Evolutionary conservation across 768 basidiomycete genomes (phyloP), one percentile per base, ranked within the genome.

Genomic region (Naganishia vaughanmartiniae): DNA sequence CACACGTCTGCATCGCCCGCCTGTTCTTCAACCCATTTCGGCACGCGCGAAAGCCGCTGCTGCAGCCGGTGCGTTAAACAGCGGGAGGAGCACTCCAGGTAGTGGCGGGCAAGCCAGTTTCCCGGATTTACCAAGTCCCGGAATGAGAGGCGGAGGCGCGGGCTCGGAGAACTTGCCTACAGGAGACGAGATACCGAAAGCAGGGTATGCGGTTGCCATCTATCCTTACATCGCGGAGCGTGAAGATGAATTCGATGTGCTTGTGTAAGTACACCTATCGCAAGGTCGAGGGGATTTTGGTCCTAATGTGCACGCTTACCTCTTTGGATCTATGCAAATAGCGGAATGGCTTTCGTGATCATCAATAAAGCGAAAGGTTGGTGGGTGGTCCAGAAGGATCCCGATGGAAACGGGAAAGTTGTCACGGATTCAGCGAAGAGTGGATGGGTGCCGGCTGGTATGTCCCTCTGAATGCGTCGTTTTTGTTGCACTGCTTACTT

Each of bases 161-260:
- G 68, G 58, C 26, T 48, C 65, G 82, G 79, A 74, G 76, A 73
- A 54, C 10, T 66, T 76, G 65, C 67, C 31, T 69, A 72, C 58
- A 15, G 69, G 70, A 17, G 83, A 84, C 10, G 75, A 79, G 54
- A 84, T 84, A 53, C 77, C 80, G 30, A 79, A 69, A 63, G 88
- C 93, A 24, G 93, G 93, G 14, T 99, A 96, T 77, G 94, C 95
- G 1, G 92, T 99, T 39, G 93, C 94, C 34, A 98, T 98, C 74
- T 98, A 99, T 78, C 96, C 96, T 54, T 98, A 99, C 81, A 90
- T 94, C 87, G 93, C 95, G 7, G 96, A 98, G 81, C 90, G 96
- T 79, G 93, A 96, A 69, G 96, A 98, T 79, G 96, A 99, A 80
- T 98, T 97, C 79, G 93, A 98, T 78, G 96, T 98, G 1, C 88